These are phyloP conservation scores for Chenopodium berlandieri DNA, from an alignment of 148 eudicot genomes.

Conservation along the genomic window DNA sequence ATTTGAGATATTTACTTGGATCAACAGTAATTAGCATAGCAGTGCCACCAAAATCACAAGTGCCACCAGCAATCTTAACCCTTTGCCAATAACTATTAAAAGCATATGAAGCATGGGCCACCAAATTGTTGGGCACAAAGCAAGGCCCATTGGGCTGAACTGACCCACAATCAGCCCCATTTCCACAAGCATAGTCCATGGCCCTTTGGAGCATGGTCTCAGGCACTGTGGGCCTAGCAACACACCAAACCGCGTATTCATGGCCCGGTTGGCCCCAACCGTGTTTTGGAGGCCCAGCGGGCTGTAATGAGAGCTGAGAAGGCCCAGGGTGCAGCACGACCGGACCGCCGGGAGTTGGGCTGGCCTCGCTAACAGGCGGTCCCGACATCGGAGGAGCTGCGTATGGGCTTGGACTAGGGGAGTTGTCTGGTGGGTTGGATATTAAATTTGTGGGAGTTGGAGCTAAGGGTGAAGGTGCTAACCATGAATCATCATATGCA, in stretches of 20 bases:
- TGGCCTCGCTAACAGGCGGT: slow-evolving; percentile 15
- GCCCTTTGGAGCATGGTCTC: slow-evolving; percentile 37
- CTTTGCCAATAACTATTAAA: slow-evolving; percentile 64
- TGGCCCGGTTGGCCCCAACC: slow-evolving; percentile 22
- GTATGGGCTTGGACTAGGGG: slow-evolving; percentile 21
- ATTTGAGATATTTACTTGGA: slow-evolving; percentile 26
- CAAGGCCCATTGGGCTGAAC: slow-evolving; percentile 38
- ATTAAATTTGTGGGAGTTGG: not conserved
- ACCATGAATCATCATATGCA: slow-evolving; percentile 19
- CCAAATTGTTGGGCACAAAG: slow-evolving; percentile 38
- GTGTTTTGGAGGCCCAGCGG: slow-evolving; percentile 20
- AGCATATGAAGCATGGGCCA: slow-evolving; percentile 57
- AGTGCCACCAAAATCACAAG: slow-evolving; percentile 57
- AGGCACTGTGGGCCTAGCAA: slow-evolving; percentile 45
- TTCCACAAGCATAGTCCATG: slow-evolving; percentile 54
- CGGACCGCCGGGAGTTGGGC: slow-evolving; percentile 4
- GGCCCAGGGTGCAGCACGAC: slow-evolving; percentile 17
- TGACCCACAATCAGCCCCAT: slow-evolving; percentile 39
- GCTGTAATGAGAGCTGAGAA: slow-evolving; percentile 1
- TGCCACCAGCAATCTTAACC: slow-evolving; percentile 42
- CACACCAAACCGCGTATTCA: slow-evolving; percentile 41
- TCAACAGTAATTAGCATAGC: slow-evolving; percentile 53
- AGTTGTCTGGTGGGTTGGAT: slow-evolving; percentile 1
- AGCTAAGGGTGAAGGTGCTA: slow-evolving; percentile 27
- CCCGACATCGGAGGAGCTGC: slow-evolving; percentile 4